Evolutionary conservation across 2,329 filamentous ascomycete genomes (phyloP).

Genomic region (Hypoxylon sp.): DNA sequence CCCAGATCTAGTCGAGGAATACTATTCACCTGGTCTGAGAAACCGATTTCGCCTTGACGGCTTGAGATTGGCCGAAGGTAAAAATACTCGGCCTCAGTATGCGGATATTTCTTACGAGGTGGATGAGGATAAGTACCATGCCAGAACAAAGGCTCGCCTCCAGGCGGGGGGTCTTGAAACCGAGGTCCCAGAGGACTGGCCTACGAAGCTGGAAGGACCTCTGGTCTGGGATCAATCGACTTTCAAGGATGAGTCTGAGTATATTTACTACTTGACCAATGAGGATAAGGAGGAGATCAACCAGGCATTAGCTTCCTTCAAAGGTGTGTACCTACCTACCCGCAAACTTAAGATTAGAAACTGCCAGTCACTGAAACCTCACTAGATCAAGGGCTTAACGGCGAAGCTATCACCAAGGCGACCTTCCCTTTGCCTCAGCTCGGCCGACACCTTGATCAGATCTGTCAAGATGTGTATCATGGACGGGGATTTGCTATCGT

Average conservation of each 20-base stretch:
- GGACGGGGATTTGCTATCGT: constrained; percentile 14
- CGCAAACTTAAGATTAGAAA: too few species aligned
- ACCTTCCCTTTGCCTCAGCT: constrained; percentile 8
- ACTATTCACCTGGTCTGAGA: constrained; percentile 6
- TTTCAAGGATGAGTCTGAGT: constrained; percentile 11
- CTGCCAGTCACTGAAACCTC: neutral
- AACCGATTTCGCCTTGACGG: constrained; percentile 1
- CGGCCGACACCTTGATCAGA: constrained; percentile 1
- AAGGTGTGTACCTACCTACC: neutral
- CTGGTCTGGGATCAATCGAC: constrained; percentile 11
- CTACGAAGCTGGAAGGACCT: constrained; percentile 9
- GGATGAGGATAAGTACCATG: constrained; percentile 6
- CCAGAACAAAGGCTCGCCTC: neutral
- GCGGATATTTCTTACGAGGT: constrained; percentile 8
- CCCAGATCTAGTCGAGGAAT: constrained; percentile 11
- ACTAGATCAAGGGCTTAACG: neutral
- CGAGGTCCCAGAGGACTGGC: constrained; percentile 11
- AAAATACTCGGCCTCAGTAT: neutral
- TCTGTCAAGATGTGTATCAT: constrained; percentile 12
- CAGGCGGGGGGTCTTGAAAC: constrained; percentile 1
- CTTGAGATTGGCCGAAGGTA: neutral
- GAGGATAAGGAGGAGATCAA: constrained; percentile 10
- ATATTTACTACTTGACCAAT: constrained; percentile 1
- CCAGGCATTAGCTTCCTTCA: constrained; percentile 1
- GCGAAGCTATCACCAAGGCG: constrained; percentile 4